Evolutionary conservation across 1,139 yeast genomes (phyloP).

Genomic region (Lodderomyces theae): DNA sequence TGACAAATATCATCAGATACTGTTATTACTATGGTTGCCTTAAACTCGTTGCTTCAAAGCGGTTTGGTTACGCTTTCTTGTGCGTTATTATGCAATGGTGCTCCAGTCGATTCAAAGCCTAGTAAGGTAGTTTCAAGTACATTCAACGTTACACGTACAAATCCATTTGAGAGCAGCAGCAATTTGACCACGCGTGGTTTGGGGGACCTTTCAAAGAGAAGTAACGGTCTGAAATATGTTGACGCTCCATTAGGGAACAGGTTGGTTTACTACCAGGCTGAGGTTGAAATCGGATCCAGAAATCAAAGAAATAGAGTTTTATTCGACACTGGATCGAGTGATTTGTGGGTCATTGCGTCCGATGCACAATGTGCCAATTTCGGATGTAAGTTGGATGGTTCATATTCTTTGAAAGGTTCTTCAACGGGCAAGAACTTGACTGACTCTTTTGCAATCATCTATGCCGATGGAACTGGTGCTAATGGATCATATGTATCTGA

Average conservation of each 20-base stretch:
- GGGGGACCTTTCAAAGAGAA: too few species aligned
- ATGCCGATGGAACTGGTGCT: slow-evolving; percentile 23
- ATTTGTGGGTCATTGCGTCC: slow-evolving; percentile 30
- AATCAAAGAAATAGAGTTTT: slow-evolving; percentile 22
- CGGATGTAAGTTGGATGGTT: slow-evolving; percentile 7
- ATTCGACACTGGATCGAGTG: slow-evolving; percentile 31
- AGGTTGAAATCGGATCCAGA: slow-evolving; percentile 35
- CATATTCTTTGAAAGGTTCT: slow-evolving; percentile 5
- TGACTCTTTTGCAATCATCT: slow-evolving; percentile 12
- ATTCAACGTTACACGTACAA: neutral
- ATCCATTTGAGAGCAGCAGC: neutral
- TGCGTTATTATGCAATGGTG: neutral
- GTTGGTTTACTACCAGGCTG: slow-evolving; percentile 34
- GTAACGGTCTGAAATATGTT: too few species aligned
- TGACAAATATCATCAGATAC: too few species aligned
- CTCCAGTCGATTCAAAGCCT: neutral
- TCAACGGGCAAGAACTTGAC: slow-evolving; percentile 9
- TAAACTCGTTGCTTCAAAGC: neutral
- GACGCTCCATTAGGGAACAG: slow-evolving; percentile 7
- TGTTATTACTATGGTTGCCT: neutral
- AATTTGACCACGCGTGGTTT: too few species aligned
- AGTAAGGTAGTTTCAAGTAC: neutral
- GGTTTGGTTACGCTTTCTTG: neutral
- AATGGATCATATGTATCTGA: slow-evolving; percentile 60
- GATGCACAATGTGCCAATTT: slow-evolving; percentile 17